Percentiles rank a stretch among this genome's conserved stretches.
phyloP scores from a whole-genome alignment of 805 yeast genomes.

The Lachancea fermentati region DNA sequence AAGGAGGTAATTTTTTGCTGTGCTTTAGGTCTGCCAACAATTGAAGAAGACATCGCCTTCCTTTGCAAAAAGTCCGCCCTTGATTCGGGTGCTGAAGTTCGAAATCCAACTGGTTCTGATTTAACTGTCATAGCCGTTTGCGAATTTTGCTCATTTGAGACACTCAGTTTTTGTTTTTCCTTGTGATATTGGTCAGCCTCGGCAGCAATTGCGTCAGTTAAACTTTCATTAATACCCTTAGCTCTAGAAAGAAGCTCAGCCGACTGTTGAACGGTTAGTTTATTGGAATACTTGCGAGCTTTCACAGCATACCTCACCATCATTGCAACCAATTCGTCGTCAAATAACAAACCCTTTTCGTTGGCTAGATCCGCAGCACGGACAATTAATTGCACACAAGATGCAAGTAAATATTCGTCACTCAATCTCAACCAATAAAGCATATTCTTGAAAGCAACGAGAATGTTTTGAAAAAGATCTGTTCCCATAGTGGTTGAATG shows the following conservation, averaged over 20 bases:
- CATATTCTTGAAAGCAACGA: conserved; percentile 61
- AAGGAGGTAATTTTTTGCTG: conserved; percentile 37
- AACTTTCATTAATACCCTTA: conserved; percentile 43
- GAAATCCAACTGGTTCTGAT: neutral
- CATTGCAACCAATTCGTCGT: conserved; percentile 45
- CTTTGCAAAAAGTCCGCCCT: conserved; percentile 31
- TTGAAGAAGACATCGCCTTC: conserved; percentile 28
- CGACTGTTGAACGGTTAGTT: conserved; percentile 61
- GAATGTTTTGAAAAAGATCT: conserved; percentile 46
- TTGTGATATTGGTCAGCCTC: conserved; percentile 38
- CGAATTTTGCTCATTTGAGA: conserved; percentile 6
- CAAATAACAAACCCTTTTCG: conserved; percentile 47
- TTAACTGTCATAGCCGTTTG: neutral
- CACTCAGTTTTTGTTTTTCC: conserved; percentile 24
- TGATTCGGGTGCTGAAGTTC: conserved; percentile 15
- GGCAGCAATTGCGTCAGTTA: conserved; percentile 48
- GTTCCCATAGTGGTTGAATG: conserved; percentile 16
- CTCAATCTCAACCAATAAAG: conserved; percentile 79
- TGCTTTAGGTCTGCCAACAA: conserved; percentile 26
- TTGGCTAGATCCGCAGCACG: conserved; percentile 60
- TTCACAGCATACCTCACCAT: conserved; percentile 61
- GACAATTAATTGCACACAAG: conserved; percentile 68
- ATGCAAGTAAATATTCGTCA: conserved; percentile 57
- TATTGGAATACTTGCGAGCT: conserved; percentile 64
- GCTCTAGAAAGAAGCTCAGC: conserved; percentile 58